A percentile compares a stretch with the other conserved stretches of the same genome.
Evolutionary conservation across 371 early-diverging fungal species (phyloP).

Genomic region (Rhizopus delemar): DNA sequence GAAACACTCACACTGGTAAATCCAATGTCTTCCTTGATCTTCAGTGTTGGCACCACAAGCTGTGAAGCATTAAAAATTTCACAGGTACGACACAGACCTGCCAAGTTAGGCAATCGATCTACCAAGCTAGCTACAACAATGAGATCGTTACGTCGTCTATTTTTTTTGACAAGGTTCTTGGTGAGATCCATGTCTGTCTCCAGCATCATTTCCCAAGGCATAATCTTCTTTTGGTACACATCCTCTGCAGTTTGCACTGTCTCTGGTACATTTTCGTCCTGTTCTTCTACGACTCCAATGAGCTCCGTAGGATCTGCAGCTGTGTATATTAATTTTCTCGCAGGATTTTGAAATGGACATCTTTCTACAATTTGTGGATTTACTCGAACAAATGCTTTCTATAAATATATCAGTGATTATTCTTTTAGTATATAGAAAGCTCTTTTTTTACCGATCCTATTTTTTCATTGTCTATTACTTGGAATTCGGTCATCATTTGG

Average conservation of each 20-base stretch:
- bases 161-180: slow-evolving; percentile 32
- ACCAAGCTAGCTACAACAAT: slow-evolving; percentile 66
- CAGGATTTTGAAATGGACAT: slow-evolving; percentile 40
- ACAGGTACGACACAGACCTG: slow-evolving; percentile 65
- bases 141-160: slow-evolving; percentile 55
- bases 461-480: slow-evolving; percentile 58
- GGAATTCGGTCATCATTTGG: slow-evolving; percentile 44
- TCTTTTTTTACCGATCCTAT: slow-evolving; percentile 51
- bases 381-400: slow-evolving; percentile 40
- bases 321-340: slow-evolving; percentile 26
- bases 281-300: slow-evolving; percentile 16
- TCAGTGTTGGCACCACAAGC: slow-evolving; percentile 39
- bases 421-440: not conserved
- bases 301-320: slow-evolving; percentile 38
- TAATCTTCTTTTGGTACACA: slow-evolving; percentile 62
- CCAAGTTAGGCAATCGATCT: slow-evolving; percentile 64
- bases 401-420: not conserved
- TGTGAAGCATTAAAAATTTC: slow-evolving; percentile 68
- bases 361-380: slow-evolving; percentile 26
- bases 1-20: slow-evolving; percentile 61
- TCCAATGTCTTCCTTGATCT: slow-evolving; percentile 54
- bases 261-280: not conserved
- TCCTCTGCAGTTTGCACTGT: slow-evolving; percentile 20
- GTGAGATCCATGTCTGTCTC: slow-evolving; percentile 52
- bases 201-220: slow-evolving; percentile 68